Percentiles rank a stretch among this genome's conserved stretches.
Evolutionary conservation across 1,284 basidiomycete genomes (phyloP).

Genomic region (Cryptococcus depauperatus): DNA sequence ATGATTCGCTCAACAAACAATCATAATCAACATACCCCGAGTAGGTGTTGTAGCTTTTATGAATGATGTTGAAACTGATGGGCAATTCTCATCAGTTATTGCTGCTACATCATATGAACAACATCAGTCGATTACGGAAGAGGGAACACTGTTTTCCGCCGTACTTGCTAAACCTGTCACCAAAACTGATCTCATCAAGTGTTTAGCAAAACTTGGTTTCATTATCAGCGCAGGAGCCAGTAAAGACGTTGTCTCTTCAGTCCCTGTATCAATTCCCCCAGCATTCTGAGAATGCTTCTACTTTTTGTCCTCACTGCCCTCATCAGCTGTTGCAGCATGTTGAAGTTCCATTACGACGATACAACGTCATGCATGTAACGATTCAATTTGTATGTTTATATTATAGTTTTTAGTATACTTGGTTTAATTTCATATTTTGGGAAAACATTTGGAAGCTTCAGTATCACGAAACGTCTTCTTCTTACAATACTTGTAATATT

Average conservation of each 20-base stretch:
- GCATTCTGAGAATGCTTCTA: no score
- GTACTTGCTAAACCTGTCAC: slow-evolving; percentile 80
- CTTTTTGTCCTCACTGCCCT: no score
- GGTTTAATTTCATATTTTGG: no score
- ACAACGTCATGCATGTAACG: no score
- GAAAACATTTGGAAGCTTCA: no score
- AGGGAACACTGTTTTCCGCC: slow-evolving; percentile 72
- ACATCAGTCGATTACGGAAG: slow-evolving; percentile 61
- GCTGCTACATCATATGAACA: slow-evolving; percentile 50
- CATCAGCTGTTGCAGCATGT: no score
- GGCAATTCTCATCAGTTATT: slow-evolving; percentile 43
- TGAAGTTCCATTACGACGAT: no score
- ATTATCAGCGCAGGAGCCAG: slow-evolving; percentile 15
- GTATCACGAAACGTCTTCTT: no score
- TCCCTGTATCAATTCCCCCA: background rate
- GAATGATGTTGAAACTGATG: no score
- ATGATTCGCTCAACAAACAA: slow-evolving; percentile 46
- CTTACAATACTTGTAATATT: no score
- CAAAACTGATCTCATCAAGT: slow-evolving; percentile 67
- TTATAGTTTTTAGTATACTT: no score
- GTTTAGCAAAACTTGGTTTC: slow-evolving; percentile 79
- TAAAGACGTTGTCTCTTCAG: background rate
- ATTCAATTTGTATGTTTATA: no score
- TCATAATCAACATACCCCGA: slow-evolving; percentile 44
- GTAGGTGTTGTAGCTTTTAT: slow-evolving; percentile 20